A percentile compares a stretch with the other conserved stretches of the same genome.
These are phyloP conservation scores for Penicillium freii DNA, from an alignment of 2,329 filamentous ascomycete species.

Conservation along the genomic window DNA sequence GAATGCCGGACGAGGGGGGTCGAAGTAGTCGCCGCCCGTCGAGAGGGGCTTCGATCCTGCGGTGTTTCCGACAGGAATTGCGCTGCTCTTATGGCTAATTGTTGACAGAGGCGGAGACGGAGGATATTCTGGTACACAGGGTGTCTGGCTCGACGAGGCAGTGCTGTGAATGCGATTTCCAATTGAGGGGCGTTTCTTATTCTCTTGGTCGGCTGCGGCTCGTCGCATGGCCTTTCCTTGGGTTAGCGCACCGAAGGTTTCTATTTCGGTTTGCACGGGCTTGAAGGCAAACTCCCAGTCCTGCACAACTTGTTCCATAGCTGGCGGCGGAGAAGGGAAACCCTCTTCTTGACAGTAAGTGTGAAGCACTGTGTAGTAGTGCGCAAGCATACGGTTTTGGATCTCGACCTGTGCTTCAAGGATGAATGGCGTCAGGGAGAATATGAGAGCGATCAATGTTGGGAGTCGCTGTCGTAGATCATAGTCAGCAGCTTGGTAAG, in stretches of 20 bases:
- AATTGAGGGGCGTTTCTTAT: conserved; percentile 37
- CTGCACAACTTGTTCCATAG: conserved; percentile 68
- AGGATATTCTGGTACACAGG: conserved; percentile 20
- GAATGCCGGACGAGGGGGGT: conserved; percentile 8
- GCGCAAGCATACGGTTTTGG: conserved; percentile 72
- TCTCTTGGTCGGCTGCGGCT: conserved; percentile 44
- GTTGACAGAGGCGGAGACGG: conserved; percentile 3
- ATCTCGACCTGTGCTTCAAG: conserved; percentile 69
- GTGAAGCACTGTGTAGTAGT: conserved; percentile 75
- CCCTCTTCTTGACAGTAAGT: conserved; percentile 67
- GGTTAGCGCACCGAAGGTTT: conserved; percentile 63
- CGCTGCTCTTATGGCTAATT: conserved; percentile 1
- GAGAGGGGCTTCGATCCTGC: conserved; percentile 15
- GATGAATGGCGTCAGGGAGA: conserved; percentile 71
- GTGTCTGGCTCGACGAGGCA: conserved; percentile 25
- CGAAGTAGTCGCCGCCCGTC: conserved; percentile 16
- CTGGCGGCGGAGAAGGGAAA: conserved; percentile 69
- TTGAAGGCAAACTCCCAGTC: conserved; percentile 64
- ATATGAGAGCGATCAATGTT: conserved; percentile 66
- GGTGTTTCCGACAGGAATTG: conserved; percentile 17
- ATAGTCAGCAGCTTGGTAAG: conserved; percentile 72
- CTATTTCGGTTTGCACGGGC: conserved; percentile 64
- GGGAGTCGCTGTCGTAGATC: conserved; percentile 71
- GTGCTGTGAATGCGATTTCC: conserved; percentile 37
- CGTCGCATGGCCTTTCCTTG: conserved; percentile 65